Base-by-base conservation (phyloP, 1,139 yeast species). In the Citeromyces hawaiiensis region DNA sequence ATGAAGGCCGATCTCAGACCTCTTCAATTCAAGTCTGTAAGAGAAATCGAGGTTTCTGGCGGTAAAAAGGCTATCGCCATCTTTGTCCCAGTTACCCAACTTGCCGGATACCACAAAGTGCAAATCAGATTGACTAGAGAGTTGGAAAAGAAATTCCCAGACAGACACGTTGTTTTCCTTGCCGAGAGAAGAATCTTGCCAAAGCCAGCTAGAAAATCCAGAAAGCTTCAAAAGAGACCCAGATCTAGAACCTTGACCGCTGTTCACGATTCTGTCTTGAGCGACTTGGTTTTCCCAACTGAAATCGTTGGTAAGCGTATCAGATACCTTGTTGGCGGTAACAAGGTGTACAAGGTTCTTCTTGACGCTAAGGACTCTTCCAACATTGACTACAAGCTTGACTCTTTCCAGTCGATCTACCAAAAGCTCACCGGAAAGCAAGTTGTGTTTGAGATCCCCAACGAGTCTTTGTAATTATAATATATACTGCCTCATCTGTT, bases 101-200 rank as follows among this genome's bases (percentile, higher is more conserved):
- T 91, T 67, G 60, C 75, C 56, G 81, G 83, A 56, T 88, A 85
- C 93, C 96, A 91, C 87, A 87, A 82, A 76, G 94, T 87, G 59
- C 98, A 91, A 78, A 78, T 77, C 64, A 81, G 86, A 76, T 82
- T 91, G 68, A 87, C 96, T 74, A 91, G 98, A 76, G 98, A 91
- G 77, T 85, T 91, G 68, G 98, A 91, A 76, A 91, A 91, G 94
- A 91, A 91, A 76, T 91, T 91, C 88, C 94, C 96, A 66, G 98
- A 91, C 80, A 86, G 96, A 71, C 97, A 91, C 70, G 96, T 91
- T 70, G 93, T 91, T 59, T 87, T 91, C 85, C 80, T 91, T 64
- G 98, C 97, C 64, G 97, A 91, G 78, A 87, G 98, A 79, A 88
- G 96, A 78, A 91, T 91, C 74, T 79, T 93, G 67, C 96, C 97